Conservation (phyloP, 2,329 filamentous ascomycete species). For the Chaetomiaceae sp. region DNA sequence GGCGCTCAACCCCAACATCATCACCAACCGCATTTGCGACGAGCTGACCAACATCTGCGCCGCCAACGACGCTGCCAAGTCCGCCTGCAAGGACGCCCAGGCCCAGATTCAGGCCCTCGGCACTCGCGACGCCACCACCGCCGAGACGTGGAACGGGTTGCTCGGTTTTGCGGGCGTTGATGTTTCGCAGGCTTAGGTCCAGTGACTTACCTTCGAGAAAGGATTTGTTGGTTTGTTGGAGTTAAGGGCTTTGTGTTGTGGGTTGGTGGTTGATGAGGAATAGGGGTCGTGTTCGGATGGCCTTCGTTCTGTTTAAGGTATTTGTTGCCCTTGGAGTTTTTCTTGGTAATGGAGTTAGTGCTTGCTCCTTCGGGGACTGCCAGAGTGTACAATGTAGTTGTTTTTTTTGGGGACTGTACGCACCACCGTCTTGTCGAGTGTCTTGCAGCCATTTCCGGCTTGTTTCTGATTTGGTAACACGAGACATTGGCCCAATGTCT, state of each 20-base stretch:
- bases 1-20: slow-evolving; percentile 68
- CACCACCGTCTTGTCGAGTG: background rate
- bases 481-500: no score
- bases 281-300: no score
- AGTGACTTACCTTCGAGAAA: no score
- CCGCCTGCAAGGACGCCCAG: slow-evolving; percentile 50
- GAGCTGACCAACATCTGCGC: slow-evolving; percentile 63
- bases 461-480: no score
- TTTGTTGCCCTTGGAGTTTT: background rate
- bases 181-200: no score
- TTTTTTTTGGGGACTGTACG: background rate
- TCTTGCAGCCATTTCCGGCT: no score
- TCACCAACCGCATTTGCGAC: slow-evolving; percentile 68
- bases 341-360: slow-evolving; percentile 1
- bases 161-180: slow-evolving; percentile 38
- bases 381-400: background rate
- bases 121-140: slow-evolving; percentile 35
- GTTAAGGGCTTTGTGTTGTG: no score
- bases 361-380: background rate
- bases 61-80: slow-evolving; percentile 56
- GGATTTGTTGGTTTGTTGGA: no score
- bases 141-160: slow-evolving; percentile 39
- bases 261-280: background rate
- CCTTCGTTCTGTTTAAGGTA: no score
- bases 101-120: slow-evolving; percentile 34